These are phyloP conservation scores for Adansonia digitata DNA, from an alignment of 345 rosid genomes.

Conservation along the genomic window DNA sequence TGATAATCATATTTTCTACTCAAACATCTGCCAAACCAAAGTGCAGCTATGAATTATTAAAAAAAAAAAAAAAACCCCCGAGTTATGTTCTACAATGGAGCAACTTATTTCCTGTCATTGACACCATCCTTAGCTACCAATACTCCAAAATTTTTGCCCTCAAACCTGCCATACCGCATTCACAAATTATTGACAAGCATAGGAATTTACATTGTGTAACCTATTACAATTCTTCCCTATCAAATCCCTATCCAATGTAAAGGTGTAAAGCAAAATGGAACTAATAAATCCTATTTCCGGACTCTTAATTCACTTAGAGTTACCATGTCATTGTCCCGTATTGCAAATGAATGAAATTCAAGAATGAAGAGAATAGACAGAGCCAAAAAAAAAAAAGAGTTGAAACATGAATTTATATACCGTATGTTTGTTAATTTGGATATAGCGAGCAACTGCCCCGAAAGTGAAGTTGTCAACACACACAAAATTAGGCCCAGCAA, in stretches of 20 bases:
- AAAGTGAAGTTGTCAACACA: conserved; percentile 81
- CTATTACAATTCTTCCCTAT: not conserved
- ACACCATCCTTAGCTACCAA: not conserved
- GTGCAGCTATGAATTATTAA: not conserved
- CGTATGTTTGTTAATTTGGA: conserved; percentile 71
- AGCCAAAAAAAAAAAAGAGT: not conserved
- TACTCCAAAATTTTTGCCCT: not conserved
- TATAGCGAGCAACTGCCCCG: conserved; percentile 69
- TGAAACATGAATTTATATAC: conserved; percentile 24
- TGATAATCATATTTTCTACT: not conserved
- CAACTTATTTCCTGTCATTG: not conserved
- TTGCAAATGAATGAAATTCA: not conserved
- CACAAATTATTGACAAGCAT: not conserved
- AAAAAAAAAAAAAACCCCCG: no score
- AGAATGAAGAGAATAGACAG: not conserved
- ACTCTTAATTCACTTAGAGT: not conserved
- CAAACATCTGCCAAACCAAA: not conserved
- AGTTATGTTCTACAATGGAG: not conserved
- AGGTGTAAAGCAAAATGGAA: not conserved
- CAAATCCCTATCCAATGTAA: not conserved
- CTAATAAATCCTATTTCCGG: not conserved
- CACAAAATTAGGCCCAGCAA: conserved; percentile 93
- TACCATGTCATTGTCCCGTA: not conserved
- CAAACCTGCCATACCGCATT: not conserved
- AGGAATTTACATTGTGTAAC: not conserved